Evolutionary conservation across 2,329 filamentous ascomycete species (phyloP), one percentile per base, ranked within the genome.

Genomic region (Pezizomycotina sp.): DNA sequence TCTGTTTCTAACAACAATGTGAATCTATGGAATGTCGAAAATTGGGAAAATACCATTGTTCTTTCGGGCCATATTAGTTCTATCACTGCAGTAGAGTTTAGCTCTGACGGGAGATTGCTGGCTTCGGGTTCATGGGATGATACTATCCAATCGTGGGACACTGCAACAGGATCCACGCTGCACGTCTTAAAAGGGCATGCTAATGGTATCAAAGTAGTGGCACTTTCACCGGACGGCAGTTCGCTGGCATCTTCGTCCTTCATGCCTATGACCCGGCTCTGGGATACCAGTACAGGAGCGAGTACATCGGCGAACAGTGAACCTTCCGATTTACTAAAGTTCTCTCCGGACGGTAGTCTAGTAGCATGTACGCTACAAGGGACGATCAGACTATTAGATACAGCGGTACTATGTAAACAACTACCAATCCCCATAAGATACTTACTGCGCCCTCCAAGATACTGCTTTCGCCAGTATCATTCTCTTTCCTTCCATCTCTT

Each of bases 301-400:
- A 12, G 28, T 19, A 31, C n/a, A n/a, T n/a, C n/a, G n/a, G n/a
- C n/a, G n/a, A n/a, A n/a, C n/a, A n/a, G n/a, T n/a, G n/a, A n/a
- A n/a, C n/a, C n/a, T n/a, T n/a, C n/a, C n/a, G n/a, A n/a, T n/a
- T n/a, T n/a, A n/a, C n/a, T n/a, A n/a, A n/a, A n/a, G n/a, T 35
- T 33, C 12, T 38, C 29, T 8, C 27, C 31, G 12, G 27, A 35
- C 18, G 31, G 37, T n/a, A 35, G 13, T 23, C 21, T n/a, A 4
- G 19, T 40, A 12, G 15, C 22, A 13, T 40, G 12, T 13, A 25
- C 29, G n/a, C 8, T 9, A 2, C 23, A 24, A 19, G 7, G 21
- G 5, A 32, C 8, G 3, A 32, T 37, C 4, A 27, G 12, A 10
- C 15, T 31, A 31, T 32, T 16, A 22, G 35, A 37, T n/a, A 24